Evolutionary conservation across 2,329 filamentous ascomycete genomes (phyloP).

Genomic region (Aciculosporium take): DNA sequence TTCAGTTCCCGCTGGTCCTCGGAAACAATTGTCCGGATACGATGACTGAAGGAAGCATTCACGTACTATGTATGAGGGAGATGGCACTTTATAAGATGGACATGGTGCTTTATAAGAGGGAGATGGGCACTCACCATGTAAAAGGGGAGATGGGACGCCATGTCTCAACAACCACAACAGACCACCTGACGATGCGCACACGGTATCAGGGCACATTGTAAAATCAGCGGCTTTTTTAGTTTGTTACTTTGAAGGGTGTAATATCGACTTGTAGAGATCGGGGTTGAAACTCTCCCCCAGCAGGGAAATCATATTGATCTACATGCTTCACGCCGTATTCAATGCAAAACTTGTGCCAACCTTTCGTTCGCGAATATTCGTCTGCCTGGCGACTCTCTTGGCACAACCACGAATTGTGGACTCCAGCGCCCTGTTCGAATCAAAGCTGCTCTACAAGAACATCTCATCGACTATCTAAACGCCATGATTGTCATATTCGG

Average conservation of each 20-base stretch:
- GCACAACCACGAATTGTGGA: neutral
- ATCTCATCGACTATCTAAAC: neutral
- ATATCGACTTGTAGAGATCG: too few relatives aligned
- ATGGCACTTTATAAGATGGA: too few relatives aligned
- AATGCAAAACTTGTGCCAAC: too few relatives aligned
- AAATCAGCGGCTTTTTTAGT: too few relatives aligned
- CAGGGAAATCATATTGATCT: too few relatives aligned
- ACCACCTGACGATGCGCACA: too few relatives aligned
- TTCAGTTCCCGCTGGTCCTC: constrained; percentile 43
- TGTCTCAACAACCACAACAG: neutral
- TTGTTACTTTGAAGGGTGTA: too few relatives aligned
- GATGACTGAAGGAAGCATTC: constrained; percentile 40
- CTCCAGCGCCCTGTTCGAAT: constrained; percentile 2
- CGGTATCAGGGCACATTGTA: too few relatives aligned
- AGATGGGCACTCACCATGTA: neutral
- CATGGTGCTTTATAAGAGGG: too few relatives aligned
- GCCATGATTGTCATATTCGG: neutral
- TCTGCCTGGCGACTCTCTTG: neutral
- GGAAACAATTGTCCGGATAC: constrained; percentile 46
- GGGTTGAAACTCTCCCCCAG: too few relatives aligned
- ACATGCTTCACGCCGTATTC: too few relatives aligned
- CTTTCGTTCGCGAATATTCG: neutral
- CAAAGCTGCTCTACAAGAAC: neutral
- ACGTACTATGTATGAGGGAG: too few relatives aligned
- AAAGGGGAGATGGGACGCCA: neutral